Conservation (phyloP, 2,329 filamentous ascomycete genomes). For the Hansfordia pulvinata region DNA sequence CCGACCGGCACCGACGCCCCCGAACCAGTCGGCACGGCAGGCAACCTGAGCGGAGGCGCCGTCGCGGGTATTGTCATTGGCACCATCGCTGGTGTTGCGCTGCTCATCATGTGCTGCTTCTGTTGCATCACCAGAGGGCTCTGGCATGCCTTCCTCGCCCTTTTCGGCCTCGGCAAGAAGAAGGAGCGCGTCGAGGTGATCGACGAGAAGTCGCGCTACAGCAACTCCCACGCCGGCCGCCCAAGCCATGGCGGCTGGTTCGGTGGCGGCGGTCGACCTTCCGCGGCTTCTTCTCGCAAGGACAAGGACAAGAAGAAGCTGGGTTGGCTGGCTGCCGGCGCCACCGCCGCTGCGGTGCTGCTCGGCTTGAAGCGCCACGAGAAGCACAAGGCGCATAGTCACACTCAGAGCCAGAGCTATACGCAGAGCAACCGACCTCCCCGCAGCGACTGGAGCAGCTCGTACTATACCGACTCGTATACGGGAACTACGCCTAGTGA, state of each 20-base stretch:
- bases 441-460: conserved; percentile 32
- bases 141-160: conserved; percentile 42
- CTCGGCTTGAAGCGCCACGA: conserved; percentile 36
- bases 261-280: conserved; percentile 27
- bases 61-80: conserved; percentile 76
- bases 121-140: conserved; percentile 55
- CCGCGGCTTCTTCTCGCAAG: conserved; percentile 18
- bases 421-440: no score
- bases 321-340: conserved; percentile 39
- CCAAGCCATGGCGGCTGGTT: conserved; percentile 45
- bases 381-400: conserved; percentile 28
- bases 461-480: conserved; percentile 40
- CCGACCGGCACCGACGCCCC: conserved; percentile 37
- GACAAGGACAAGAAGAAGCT: conserved; percentile 35
- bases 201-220: conserved; percentile 44
- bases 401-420: no score
- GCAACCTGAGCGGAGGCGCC: conserved; percentile 50
- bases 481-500: conserved; percentile 37
- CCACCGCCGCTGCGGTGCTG: conserved; percentile 36
- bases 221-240: conserved; percentile 30
- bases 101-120: conserved; percentile 60
- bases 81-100: conserved; percentile 48
- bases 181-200: conserved; percentile 43
- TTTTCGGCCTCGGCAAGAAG: conserved; percentile 46
- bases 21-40: conserved; percentile 24